phyloP scores from a whole-genome alignment of 805 yeast species.

The Barnettozyma sp. region DNA sequence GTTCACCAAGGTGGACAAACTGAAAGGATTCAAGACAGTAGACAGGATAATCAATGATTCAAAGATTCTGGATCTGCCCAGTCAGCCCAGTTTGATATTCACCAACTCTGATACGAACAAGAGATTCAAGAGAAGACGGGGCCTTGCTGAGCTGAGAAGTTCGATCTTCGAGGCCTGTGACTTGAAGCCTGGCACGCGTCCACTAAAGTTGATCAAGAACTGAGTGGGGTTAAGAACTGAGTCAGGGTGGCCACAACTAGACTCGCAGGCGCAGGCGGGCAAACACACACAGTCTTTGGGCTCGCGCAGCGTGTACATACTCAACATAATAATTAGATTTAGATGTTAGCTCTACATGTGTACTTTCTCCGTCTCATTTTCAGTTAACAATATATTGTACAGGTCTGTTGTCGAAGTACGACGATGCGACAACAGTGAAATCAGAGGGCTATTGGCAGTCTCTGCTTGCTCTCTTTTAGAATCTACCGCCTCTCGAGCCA shows the following conservation, averaged over 20 bases:
- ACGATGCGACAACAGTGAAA: no score
- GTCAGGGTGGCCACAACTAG: constrained; percentile 1
- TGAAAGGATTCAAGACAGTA: constrained; percentile 33
- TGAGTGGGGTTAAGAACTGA: background rate
- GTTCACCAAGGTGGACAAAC: constrained; percentile 68
- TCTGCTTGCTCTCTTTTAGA: no score
- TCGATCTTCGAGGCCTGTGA: constrained; percentile 51
- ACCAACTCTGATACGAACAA: constrained; percentile 41
- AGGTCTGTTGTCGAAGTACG: no score
- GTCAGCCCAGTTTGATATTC: constrained; percentile 39
- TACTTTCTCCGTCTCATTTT: no score
- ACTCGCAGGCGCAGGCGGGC: no score
- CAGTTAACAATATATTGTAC: constrained; percentile 3
- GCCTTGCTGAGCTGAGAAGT: constrained; percentile 45
- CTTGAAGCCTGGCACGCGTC: constrained; percentile 22
- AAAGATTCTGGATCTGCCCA: constrained; percentile 34
- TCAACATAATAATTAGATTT: no score
- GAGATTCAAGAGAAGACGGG: constrained; percentile 36
- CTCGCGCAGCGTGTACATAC: no score
- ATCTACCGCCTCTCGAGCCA: constrained; percentile 27
- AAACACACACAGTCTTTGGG: no score
- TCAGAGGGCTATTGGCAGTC: no score
- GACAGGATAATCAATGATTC: constrained; percentile 33
- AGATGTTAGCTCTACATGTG: no score
- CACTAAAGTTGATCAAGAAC: constrained; percentile 16